These are phyloP conservation scores for Escovopsis sp. DNA, from an alignment of 2,329 filamentous ascomycete genomes.

Conservation along the genomic window DNA sequence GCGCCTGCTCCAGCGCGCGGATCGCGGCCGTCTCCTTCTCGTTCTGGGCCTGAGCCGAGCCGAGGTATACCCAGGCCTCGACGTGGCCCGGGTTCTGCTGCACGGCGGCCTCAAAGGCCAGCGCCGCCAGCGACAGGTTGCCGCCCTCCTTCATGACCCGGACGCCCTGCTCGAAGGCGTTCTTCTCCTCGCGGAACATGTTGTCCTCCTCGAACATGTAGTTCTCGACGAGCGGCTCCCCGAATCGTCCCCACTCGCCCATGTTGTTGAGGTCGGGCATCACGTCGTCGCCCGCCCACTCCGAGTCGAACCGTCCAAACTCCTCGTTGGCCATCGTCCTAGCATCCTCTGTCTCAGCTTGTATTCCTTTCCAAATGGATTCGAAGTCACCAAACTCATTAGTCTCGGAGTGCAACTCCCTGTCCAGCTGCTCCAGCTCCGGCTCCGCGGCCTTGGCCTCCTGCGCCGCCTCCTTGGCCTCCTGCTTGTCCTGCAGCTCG, in stretches of 20 bases:
- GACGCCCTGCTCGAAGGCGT: conserved; percentile 86
- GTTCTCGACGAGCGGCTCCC: conserved; percentile 67
- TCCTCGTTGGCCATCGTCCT: conserved; percentile 57
- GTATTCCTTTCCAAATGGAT: conserved; percentile 71
- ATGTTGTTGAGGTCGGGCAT: conserved; percentile 42
- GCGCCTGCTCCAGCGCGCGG: conserved; percentile 76
- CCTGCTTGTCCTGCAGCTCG: conserved; percentile 46
- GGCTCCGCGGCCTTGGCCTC: conserved; percentile 60
- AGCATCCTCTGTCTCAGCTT: conserved; percentile 57
- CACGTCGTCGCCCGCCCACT: conserved; percentile 51
- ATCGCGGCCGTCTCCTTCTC: conserved; percentile 97
- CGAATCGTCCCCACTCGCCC: conserved; percentile 51
- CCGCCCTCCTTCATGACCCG: conserved; percentile 88
- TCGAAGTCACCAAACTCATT: conserved; percentile 79
- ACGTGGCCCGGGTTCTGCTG: conserved; percentile 80
- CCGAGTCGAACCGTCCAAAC: conserved; percentile 56
- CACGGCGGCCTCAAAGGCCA: conserved; percentile 91
- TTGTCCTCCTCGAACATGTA: conserved; percentile 96
- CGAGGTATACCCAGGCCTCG: conserved; percentile 86
- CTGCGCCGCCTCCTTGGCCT: conserved; percentile 36
- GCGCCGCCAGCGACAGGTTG: conserved; percentile 80
- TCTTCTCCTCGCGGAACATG: conserved; percentile 63
- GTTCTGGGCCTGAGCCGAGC: conserved; percentile 89
- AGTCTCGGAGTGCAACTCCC: conserved; percentile 50
- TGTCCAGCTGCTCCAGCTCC: conserved; percentile 79